Evolutionary conservation across 352 stramenopile species (phyloP).

Genomic region (Elongisporangium undulatum): DNA sequence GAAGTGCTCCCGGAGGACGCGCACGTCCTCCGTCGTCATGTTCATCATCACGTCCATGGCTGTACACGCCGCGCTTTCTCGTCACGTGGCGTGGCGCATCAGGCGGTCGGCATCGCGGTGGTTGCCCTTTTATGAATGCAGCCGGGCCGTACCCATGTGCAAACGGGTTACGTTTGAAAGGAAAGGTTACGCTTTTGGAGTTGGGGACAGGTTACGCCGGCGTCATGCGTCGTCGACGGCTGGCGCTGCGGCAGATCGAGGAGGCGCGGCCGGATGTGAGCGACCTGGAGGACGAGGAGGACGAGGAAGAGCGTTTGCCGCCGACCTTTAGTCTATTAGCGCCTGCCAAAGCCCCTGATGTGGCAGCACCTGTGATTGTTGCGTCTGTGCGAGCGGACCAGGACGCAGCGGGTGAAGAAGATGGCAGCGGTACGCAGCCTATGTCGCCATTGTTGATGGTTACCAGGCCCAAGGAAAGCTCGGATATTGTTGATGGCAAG

Average conservation of each 20-base stretch:
- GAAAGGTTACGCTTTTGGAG: too few species aligned
- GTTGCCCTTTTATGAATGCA: too few species aligned
- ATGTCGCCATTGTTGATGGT: not conserved
- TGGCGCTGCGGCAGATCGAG: constrained; percentile 21
- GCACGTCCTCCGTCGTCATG: constrained; percentile 77
- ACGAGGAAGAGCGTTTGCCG: not conserved
- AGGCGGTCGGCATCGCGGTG: too few species aligned
- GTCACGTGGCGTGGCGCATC: too few species aligned
- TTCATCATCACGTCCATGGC: constrained; percentile 86
- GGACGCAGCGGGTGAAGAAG: constrained; percentile 1
- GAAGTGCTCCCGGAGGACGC: constrained; percentile 53
- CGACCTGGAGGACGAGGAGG: constrained; percentile 12
- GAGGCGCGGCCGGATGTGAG: constrained; percentile 13
- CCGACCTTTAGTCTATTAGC: constrained; percentile 15
- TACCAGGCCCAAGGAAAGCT: not conserved
- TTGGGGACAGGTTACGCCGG: too few species aligned
- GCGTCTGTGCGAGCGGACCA: not conserved
- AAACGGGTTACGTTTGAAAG: too few species aligned
- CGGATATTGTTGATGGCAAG: too few species aligned
- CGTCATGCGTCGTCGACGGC: constrained; percentile 15
- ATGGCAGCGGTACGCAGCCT: not conserved
- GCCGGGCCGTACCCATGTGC: too few species aligned
- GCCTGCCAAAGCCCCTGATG: not conserved
- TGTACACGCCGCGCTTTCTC: too few species aligned
- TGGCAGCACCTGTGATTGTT: not conserved